Evolutionary conservation across 139 green algal species (phyloP).

Genomic region (Pseudopediastrum boryanum): DNA sequence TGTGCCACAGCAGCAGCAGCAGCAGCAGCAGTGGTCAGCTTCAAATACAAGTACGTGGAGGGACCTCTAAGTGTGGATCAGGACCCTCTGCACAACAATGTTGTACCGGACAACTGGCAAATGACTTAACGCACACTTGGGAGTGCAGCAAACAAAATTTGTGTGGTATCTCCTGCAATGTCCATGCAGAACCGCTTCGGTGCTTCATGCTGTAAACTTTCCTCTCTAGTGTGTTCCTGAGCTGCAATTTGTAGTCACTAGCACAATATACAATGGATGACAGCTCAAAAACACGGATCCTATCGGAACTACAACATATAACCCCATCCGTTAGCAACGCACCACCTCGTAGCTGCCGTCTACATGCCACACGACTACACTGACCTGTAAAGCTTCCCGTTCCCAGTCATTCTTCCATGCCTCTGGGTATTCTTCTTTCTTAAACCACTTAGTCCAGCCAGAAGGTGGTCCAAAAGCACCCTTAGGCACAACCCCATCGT

Average conservation of each 20-base stretch:
- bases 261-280: too few species aligned
- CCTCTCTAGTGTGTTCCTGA: too few species aligned
- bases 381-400: background rate
- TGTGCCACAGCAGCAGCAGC: background rate
- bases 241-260: too few species aligned
- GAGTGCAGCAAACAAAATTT: background rate
- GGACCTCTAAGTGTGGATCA: background rate
- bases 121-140: background rate
- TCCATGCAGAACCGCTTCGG: too few species aligned
- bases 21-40: background rate
- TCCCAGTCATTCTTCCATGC: background rate
- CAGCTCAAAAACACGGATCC: too few species aligned
- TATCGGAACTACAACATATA: too few species aligned
- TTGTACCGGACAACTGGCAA: conserved; percentile 1
- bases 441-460: too few species aligned
- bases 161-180: too few species aligned
- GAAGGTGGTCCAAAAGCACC: background rate
- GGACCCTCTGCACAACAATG: background rate
- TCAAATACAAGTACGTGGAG: background rate
- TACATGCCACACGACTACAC: too few species aligned
- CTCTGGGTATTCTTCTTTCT: background rate
- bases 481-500: background rate
- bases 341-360: too few species aligned
- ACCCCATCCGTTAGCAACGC: background rate
- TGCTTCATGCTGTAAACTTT: too few species aligned